Evolutionary conservation across 129 eudicot species (phyloP).

Genomic region (Flaveria bidentis): DNA sequence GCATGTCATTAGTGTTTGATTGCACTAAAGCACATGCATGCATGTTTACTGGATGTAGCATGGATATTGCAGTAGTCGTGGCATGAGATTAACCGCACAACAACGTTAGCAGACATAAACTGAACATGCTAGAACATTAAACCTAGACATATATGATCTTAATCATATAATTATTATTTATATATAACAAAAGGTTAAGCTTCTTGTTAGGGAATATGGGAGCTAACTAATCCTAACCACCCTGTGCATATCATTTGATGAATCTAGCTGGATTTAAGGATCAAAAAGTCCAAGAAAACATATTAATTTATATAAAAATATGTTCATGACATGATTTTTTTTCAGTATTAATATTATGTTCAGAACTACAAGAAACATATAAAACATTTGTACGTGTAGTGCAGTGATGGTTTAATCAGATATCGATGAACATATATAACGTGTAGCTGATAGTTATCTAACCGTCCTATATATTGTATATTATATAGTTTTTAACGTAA

Average conservation of each 20-base stretch:
- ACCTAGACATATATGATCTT: slow-evolving; percentile 26
- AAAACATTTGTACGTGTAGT: no score
- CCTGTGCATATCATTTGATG: slow-evolving; percentile 23
- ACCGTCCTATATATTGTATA: no score
- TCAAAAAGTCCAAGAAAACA: slow-evolving; percentile 5
- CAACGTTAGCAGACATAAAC: slow-evolving; percentile 35
- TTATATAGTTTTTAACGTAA: no score
- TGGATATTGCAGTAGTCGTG: slow-evolving; percentile 14
- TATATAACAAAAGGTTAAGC: slow-evolving; percentile 26
- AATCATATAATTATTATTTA: not conserved
- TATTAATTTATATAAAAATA: not conserved
- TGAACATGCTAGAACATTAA: slow-evolving; percentile 41
- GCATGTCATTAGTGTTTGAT: not conserved
- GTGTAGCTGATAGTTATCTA: no score
- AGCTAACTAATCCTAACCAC: slow-evolving; percentile 36
- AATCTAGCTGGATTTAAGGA: slow-evolving; percentile 36
- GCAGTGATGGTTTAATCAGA: no score
- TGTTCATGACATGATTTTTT: no score
- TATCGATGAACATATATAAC: no score
- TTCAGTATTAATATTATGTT: no score
- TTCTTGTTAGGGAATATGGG: slow-evolving; percentile 59
- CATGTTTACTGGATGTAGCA: not conserved
- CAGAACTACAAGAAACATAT: no score
- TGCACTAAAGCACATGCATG: not conserved
- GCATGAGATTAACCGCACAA: slow-evolving; percentile 28